Evolutionary conservation across 768 basidiomycete species (phyloP), one percentile per base, ranked within the genome.

Genomic region (Trametes maxima): DNA sequence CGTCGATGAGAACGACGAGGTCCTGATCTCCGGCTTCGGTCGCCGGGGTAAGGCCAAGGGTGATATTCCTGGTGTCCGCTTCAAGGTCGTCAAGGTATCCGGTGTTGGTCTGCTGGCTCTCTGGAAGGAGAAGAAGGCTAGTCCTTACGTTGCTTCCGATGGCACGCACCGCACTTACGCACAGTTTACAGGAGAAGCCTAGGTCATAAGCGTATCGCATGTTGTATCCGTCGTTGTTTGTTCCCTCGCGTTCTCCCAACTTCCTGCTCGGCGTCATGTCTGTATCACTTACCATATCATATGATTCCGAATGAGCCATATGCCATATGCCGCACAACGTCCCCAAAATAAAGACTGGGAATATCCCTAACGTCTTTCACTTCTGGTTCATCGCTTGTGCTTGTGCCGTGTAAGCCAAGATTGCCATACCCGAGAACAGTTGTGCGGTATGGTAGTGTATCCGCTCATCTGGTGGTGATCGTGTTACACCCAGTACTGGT

Each of bases 21-120:
- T 99, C 68, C 90, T 97, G 68, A 98, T 98, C 77, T 98, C 96
- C 67, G 96, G 97, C 80, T 99, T 99, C 86, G 97, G 97, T 88
- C 94, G 97, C 76, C 88, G 95, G 70, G 97, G 97, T 68, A 98
- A 98, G 82, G 96, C 96, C 65, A 99, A 98, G 86, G 97, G 93
- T 89, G 96, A 98, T 91, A 98, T 99, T 80, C 97, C 97, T 43
- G 95, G 97, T 86, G 96, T 98, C 67, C 94, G 96, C 67, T 98
- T 98, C 90, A 98, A 99, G 82, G 89, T 98, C 69, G 97, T 99
- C 72, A 98, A 99, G 83, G 97, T 99, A 44, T 98, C 97, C 57
- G 97, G 97, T 74, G 97, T 99, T 68, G 97, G 97, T 83, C 87
- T 99, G 60, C 86, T 97, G 65, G 95, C 95, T 63, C 83, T 97